Base-by-base conservation (phyloP, 768 basidiomycete genomes). In the Mycena alexandri region DNA sequence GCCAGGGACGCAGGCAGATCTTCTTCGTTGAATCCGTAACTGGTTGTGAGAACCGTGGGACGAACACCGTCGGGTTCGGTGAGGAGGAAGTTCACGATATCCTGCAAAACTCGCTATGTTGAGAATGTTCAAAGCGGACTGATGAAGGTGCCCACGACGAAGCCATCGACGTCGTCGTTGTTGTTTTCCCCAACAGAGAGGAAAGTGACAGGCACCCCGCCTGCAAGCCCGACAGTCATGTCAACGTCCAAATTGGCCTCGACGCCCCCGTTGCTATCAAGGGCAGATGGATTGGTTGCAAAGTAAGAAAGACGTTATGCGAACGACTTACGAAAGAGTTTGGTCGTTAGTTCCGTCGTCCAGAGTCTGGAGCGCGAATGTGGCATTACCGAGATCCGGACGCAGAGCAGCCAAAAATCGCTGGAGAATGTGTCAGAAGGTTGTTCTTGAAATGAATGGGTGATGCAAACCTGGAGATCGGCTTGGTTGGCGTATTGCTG, bases 211-310 rank as follows among this genome's bases (percentile, higher is more conserved):
- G 79, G 71, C 77, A 84, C 38, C 69, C 74, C 66, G 75, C 77
- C 24, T 75, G 80, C 2, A 78, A 83, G 1, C 78, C 82, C 53
- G 22, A 67, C 52, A 71, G 74, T 81, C 83, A 82, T 22, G 71
- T 86, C 74, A 5, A 86, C 75, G 71, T 87, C 85, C 6, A 86
- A 77, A 67, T 81, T 63, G 65, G 65, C 65, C 22, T 87, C 77
- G 22, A 65, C 55, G 14, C 76, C 75, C 12, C 75, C 73, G 5
- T 70, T 29, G 7, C 46, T 61, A 9, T 38, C 6, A 3, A 38
- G 38, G 14, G 38, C 14, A 38, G 14, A 38, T 38, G 38, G 29
- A n/a, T 38, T 14, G 9, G 38, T 38, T 9, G 38, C 10, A 38
- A 38, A 14, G 10, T 11, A 14, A 2, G 38, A 38, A 9, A 38